Base-by-base conservation (phyloP, 2,329 filamentous ascomycete species). In the Fusarium multiceps region DNA sequence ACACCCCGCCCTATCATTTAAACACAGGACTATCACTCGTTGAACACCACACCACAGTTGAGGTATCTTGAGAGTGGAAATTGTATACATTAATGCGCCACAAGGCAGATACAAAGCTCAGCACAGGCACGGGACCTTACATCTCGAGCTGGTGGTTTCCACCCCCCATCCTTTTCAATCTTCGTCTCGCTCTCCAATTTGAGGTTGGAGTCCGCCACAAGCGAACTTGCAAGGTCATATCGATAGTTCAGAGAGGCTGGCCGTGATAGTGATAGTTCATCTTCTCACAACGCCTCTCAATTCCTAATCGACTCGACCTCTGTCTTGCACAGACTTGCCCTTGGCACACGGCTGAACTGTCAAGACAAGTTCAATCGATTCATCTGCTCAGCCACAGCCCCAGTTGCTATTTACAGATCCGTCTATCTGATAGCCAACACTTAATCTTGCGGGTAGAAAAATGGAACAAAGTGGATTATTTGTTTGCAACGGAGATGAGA, bases 351-450 rank as follows among this genome's bases (percentile, higher is more conserved):
- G 12, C 21, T 37, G 55, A 12, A 18, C 16, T 55, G 28, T 16
- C 30, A 46, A 16, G 42, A 14, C 18, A n/a, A 27, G 7, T 28
- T 57, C 23, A 55, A 69, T 47, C 59, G 27, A 50, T 59, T 30
- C 42, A 28, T 59, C 62, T 28, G 50, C 65, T 72, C 48, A 74
- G 73, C 72, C 72, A 75, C 67, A 60, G 34, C 67, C 67, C 57
- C 59, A 48, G 43, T 59, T 68, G 32, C 71, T 75, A 75, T 75
- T 75, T 72, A 59, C 50, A 60, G 62, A 61, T 28, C 20, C 18
- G 23, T 49, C 48, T 46, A 54, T 45, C 28, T 46, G 46, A 30
- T 49, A 45, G 41, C 37, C 20, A 23, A 59, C 62, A 27, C 25
- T 41, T 7, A 56, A 51, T 25, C 25, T 56, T 55, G 40, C 20